Base-by-base conservation (phyloP, 2,329 filamentous ascomycete genomes). In the Ophiostoma perfectum region DNA sequence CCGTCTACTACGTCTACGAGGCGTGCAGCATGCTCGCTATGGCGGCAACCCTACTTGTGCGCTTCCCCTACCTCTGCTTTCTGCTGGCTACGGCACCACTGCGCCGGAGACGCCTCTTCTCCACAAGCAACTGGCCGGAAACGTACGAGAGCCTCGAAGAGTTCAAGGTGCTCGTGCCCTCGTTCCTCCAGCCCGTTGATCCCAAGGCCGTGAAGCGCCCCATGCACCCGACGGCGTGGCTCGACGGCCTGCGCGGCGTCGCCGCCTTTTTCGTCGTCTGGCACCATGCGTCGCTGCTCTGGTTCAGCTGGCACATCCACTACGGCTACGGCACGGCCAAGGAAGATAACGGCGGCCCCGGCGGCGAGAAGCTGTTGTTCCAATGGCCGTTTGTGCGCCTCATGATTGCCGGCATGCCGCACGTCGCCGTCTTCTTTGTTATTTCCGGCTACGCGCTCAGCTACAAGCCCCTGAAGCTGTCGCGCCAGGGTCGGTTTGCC, bases 181-280 rank as follows among this genome's bases (percentile, higher is more conserved):
- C 68, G 6, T 72, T 71, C 41, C 58, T 70, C n/a, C 42, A 68
- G 16, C 67, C 68, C 8, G 38, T 2, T 14, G 66, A 67, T 12
- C n/a, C 42, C 3, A 47, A 36, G 1, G 7, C 66, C 14, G 47
- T 47, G 14, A n/a, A 64, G 2, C 69, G 65, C 14, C 67, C 58
- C 27, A 65, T 70, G 47, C 74, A 75, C 41, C 71, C 71, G 6
- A 75, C 74, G 16, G 74, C 74, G 7, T 77, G 75, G 75, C 68
- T 76, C 5, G 84, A 86, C 71, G 84, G 84, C 6, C 76, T 86
- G 18, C 77, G 84, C 72, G 84, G 84, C 6, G 81, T 85, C 67
- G 83, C 84, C 4, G 83, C 84, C 3, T 78, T 86, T 45, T 75
- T 86, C 47, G 84, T 87, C 5, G 86, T 85, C 70, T 78, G 80